phyloP scores from a whole-genome alignment of 75 land plant genomes.

The Selaginella moellendorffii region DNA sequence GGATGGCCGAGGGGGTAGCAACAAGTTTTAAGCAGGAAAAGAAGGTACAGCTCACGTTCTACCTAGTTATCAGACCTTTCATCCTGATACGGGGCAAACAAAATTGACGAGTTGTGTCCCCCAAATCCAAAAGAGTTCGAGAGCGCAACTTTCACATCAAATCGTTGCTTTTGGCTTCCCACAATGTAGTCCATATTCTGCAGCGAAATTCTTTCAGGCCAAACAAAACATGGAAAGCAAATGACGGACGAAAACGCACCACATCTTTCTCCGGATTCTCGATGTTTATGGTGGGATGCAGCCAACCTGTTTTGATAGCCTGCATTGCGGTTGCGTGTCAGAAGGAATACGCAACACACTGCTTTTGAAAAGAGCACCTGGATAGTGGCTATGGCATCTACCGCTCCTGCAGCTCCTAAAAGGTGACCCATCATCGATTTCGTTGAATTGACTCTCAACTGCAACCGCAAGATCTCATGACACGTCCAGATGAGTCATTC shows the following conservation, averaged over 20 bases:
- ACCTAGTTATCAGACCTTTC: too few relatives aligned
- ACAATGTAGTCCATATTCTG: conserved; percentile 51
- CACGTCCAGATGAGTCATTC: not conserved
- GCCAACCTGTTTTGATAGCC: conserved; percentile 93
- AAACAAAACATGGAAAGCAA: too few relatives aligned
- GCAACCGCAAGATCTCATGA: conserved; percentile 11
- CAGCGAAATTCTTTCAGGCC: not conserved
- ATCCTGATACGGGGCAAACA: conserved; percentile 63
- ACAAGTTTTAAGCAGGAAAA: too few relatives aligned
- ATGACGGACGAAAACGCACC: conserved; percentile 56
- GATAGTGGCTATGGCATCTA: conserved; percentile 85
- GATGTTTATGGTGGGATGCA: conserved; percentile 87
- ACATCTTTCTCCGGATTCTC: conserved; percentile 68
- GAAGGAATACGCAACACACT: too few relatives aligned
- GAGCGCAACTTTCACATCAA: conserved; percentile 65
- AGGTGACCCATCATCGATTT: conserved; percentile 93
- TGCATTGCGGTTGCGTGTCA: too few relatives aligned
- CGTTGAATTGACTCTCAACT: conserved; percentile 80
- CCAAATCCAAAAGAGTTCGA: conserved; percentile 85
- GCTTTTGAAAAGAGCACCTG: conserved; percentile 43
- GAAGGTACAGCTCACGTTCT: too few relatives aligned
- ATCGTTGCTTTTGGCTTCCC: conserved; percentile 45
- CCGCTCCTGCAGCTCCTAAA: conserved; percentile 85
- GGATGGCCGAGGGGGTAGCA: too few relatives aligned
- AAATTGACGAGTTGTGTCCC: conserved; percentile 71